Base-by-base conservation (phyloP, 495 filamentous ascomycete genomes). In the Rhizodiscina lignyota region DNA sequence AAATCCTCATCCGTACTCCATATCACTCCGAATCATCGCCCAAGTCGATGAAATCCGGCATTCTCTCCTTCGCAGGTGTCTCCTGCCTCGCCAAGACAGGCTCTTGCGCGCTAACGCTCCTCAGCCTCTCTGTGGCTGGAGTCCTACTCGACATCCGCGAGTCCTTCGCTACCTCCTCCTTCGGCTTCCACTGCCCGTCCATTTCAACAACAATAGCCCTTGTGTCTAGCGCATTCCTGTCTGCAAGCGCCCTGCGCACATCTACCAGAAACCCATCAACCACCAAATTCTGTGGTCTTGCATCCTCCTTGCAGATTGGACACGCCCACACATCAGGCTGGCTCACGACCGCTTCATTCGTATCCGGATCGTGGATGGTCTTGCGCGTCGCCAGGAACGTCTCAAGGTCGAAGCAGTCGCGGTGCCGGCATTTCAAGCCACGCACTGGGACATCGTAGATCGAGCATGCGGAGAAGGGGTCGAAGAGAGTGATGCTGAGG, bases 341-440 rank as follows among this genome's bases (percentile, higher is more conserved):
- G 30, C 8, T 8, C 10, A 70, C 63, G 37, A 69, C 60, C 22
- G 66, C 66, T n/a, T n/a, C n/a, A n/a, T n/a, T n/a, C n/a, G n/a
- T n/a, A n/a, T n/a, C n/a, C 0, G 71, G 67, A 39, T 66, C 61
- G 23, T 47, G 66, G 30, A 47, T 58, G 38, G 45, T 46, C 37
- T 51, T 59, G 40, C 52, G 55, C 49, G 55, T 67, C 0, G 77
- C 67, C 10, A 94, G 64, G 58, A 79, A 93, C 0, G 70, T 83
- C 18, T 83, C 70, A 17, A 89, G 74, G 51, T 94, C 86, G 50
- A 94, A 93, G 51, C 82, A 91, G 53, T 93, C 82, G 23, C 71
- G 56, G 50, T 94, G 86, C 4, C 56, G 55, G 51, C 74, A 79
- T 12, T 30, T 31, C 4, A 42, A 55, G 11, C 80, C 72, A 13